Percentiles rank a stretch among this genome's conserved stretches.
Evolutionary conservation across 441 rosid genomes (phyloP).

Genomic region (Populus hybrid): DNA sequence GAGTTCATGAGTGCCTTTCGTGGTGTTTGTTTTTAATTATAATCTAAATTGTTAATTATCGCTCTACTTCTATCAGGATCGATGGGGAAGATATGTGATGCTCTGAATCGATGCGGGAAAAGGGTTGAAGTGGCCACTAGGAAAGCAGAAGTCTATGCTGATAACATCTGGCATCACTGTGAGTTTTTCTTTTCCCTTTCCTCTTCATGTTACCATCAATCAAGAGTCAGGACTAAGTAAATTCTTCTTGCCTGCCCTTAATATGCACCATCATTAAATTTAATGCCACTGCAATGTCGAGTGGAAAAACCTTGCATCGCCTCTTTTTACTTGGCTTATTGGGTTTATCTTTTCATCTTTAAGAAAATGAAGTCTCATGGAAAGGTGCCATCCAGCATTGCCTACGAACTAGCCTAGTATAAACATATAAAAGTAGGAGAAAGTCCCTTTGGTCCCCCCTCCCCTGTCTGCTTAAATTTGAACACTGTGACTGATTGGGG

Average conservation of each 20-base stretch:
- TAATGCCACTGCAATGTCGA: not conserved
- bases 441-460: not conserved
- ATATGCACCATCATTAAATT: not conserved
- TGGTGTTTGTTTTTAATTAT: not conserved
- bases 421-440: not conserved
- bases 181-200: conserved; percentile 10
- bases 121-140: conserved; percentile 49
- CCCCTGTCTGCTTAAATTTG: not conserved
- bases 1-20: not conserved
- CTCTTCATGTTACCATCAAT: not conserved
- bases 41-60: not conserved
- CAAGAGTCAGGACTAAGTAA: not conserved
- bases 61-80: conserved; percentile 44
- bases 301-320: not conserved
- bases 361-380: not conserved
- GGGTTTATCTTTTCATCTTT: not conserved
- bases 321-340: not conserved
- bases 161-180: conserved; percentile 67
- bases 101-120: conserved; percentile 54
- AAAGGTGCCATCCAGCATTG: not conserved
- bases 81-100: conserved; percentile 38
- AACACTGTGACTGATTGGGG: not conserved
- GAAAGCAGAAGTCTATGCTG: conserved; percentile 56
- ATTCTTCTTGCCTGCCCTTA: not conserved
- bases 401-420: not conserved